These are phyloP conservation scores for Penicillium fimorum DNA, from an alignment of 495 filamentous ascomycete species.

Conservation along the genomic window DNA sequence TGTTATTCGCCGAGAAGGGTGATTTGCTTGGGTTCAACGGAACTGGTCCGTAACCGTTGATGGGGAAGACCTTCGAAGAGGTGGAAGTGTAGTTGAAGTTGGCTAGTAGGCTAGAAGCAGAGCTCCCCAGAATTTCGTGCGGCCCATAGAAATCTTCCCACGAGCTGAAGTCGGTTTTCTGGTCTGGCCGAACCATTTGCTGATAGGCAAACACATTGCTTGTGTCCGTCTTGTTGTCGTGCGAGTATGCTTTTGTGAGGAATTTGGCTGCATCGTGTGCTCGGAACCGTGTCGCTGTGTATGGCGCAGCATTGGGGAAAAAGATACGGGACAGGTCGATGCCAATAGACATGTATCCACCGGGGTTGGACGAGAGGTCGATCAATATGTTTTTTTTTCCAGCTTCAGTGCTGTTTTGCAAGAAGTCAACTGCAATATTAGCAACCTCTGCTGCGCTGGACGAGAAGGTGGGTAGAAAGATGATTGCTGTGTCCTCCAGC, in stretches of 20 bases:
- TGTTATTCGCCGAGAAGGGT: conserved; percentile 50
- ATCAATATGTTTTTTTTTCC: conserved; percentile 53
- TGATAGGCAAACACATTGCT: conserved; percentile 22
- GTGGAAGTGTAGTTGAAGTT: conserved; percentile 50
- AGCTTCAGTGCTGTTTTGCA: conserved; percentile 32
- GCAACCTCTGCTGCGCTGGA: conserved; percentile 24
- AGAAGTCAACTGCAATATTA: conserved; percentile 30
- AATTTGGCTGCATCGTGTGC: conserved; percentile 42
- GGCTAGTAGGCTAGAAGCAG: conserved; percentile 46
- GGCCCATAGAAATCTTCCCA: conserved; percentile 57
- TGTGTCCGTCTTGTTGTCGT: conserved; percentile 12
- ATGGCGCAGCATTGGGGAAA: conserved; percentile 36
- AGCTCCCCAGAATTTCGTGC: conserved; percentile 36
- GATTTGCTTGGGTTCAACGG: conserved; percentile 28
- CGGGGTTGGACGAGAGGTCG: conserved; percentile 54
- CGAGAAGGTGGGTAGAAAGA: conserved; percentile 40
- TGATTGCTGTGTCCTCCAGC: conserved; percentile 35
- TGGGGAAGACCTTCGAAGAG: conserved; percentile 29
- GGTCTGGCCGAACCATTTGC: conserved; percentile 26
- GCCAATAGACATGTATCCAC: conserved; percentile 42
- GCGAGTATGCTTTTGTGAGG: conserved; percentile 37
- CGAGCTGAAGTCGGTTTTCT: conserved; percentile 42
- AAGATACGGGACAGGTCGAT: conserved; percentile 33
- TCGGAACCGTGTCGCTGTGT: conserved; percentile 44
- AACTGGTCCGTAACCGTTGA: conserved; percentile 41